phyloP scores from a whole-genome alignment of 768 basidiomycete genomes.

The Trametes coccinea region DNA sequence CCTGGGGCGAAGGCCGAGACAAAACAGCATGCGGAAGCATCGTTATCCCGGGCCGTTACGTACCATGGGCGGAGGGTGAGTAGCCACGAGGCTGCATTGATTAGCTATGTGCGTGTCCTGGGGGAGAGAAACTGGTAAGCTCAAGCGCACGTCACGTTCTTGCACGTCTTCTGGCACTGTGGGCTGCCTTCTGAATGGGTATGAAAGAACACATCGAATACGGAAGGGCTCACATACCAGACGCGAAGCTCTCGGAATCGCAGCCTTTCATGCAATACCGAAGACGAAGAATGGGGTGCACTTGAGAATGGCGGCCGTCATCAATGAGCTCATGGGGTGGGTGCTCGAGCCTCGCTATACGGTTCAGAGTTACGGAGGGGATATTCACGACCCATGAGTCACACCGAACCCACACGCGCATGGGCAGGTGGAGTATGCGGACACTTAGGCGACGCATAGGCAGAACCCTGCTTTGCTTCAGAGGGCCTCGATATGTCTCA shows the following conservation, averaged over 20 bases:
- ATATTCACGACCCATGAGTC: too few relatives aligned
- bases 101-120: slow-evolving; percentile 4
- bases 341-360: neutral
- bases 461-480: too few relatives aligned
- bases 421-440: neutral
- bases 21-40: neutral
- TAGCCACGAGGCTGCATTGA: slow-evolving; percentile 20
- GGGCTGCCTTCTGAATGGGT: neutral
- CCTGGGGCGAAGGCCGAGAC: slow-evolving; percentile 1
- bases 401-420: neutral
- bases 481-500: too few relatives aligned
- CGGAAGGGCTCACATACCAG: slow-evolving; percentile 1
- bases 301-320: neutral
- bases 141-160: slow-evolving; percentile 3
- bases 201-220: neutral
- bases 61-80: slow-evolving; percentile 20
- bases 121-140: neutral
- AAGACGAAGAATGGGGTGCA: neutral
- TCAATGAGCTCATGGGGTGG: too few relatives aligned
- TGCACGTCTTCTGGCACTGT: neutral
- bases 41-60: neutral
- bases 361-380: neutral
- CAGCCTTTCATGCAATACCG: neutral
- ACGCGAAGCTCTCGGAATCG: neutral
- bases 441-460: too few relatives aligned